These are phyloP conservation scores for Apiotrichum brassicae DNA, from an alignment of 1,284 basidiomycete species.

Conservation along the genomic window DNA sequence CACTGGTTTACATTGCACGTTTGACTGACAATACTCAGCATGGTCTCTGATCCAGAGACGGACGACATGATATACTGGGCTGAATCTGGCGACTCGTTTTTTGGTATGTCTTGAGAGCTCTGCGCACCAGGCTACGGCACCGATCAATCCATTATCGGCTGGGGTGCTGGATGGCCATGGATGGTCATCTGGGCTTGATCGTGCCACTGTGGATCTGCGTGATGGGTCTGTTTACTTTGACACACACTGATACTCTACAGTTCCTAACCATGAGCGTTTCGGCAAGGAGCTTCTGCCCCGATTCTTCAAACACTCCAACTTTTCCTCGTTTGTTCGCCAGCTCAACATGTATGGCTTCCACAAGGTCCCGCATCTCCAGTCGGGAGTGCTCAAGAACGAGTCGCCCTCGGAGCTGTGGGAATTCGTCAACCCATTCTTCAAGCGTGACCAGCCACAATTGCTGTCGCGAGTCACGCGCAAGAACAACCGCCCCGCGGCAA, in stretches of 20 bases:
- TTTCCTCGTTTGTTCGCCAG: constrained; percentile 88
- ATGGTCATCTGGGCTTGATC: too few species aligned
- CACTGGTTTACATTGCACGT: too few species aligned
- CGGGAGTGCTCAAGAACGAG: constrained; percentile 78
- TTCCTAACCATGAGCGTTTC: constrained; percentile 88
- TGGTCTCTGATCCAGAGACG: constrained; percentile 80
- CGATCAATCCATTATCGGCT: too few species aligned
- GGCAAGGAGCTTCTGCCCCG: constrained; percentile 81
- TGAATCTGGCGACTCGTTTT: constrained; percentile 81
- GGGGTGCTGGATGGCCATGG: too few species aligned
- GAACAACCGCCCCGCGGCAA: constrained; percentile 48
- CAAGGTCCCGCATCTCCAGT: constrained; percentile 91
- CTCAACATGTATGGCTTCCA: constrained; percentile 98
- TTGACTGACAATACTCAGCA: constrained; percentile 52
- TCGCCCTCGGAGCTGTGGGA: constrained; percentile 86
- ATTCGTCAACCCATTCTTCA: constrained; percentile 85
- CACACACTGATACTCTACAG: constrained; percentile 52
- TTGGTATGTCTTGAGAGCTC: constrained; percentile 59
- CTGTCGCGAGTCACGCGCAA: constrained; percentile 82
- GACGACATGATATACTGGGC: constrained; percentile 85
- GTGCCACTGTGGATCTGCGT: too few species aligned
- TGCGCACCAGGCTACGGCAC: too few species aligned
- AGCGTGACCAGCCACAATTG: constrained; percentile 80
- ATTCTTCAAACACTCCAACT: constrained; percentile 97
- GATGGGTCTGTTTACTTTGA: too few species aligned